Evolutionary conservation across 2,329 filamentous ascomycete species (phyloP), one percentile per base, ranked within the genome.

Genomic region (Sarocladium strictum): DNA sequence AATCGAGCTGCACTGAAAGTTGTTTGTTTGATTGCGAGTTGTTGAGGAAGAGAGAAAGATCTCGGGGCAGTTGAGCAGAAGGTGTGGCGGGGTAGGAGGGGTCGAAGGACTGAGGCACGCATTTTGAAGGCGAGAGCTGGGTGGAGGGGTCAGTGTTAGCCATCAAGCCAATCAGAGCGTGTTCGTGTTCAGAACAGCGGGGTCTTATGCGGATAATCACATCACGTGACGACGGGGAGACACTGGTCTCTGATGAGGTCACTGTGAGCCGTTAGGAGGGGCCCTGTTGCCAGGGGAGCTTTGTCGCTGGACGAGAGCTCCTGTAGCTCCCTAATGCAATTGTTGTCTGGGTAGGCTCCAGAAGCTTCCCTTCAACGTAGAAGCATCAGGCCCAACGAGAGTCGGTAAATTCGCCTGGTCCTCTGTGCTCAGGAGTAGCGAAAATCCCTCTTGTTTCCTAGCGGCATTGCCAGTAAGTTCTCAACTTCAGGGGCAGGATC

Each of bases 81-180:
- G 65, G 64, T 70, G 65, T 73, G 69, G 70, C 71, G 72, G 72
- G 71, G 71, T 72, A 74, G 71, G 71, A 73, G 71, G 71, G 71
- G 71, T 72, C 67, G 69, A 62, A 73, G 63, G 65, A 74, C 65
- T 59, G 70, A 69, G 66, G 71, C 70, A 68, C 71, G 72, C 72
- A 74, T 74, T 69, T 70, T 73, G 67, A 66, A 63, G 56, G 29
- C 17, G 49, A 51, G 63, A 64, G 66, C 70, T 73, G 53, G 67
- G 69, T 74, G 64, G 70, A 72, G 69, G 69, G 70, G 67, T 63
- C 65, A 64, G 60, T 58, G 67, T 73, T 72, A 73, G 71, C 64
- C 64, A 43, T 53, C 32, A 26, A 55, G 53, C 69, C 66, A 69
- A 68, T 65, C 29, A 63, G 54, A 54, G 19, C 5, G 21, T 40